A percentile compares a stretch with the other conserved stretches of the same genome.
phyloP scores from a whole-genome alignment of 2,329 filamentous ascomycete genomes.

The Fusarium globosum region DNA sequence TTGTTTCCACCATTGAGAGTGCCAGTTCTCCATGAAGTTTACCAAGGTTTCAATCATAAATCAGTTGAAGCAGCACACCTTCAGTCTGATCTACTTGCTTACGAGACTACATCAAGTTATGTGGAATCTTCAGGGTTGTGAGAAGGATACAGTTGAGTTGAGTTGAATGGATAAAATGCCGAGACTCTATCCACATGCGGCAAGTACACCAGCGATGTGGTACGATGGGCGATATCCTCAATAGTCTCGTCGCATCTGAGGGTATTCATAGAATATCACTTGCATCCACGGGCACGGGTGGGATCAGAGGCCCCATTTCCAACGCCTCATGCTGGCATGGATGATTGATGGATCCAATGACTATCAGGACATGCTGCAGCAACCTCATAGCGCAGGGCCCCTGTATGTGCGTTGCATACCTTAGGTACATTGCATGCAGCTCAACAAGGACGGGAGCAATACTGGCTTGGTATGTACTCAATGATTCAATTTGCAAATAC shows the following conservation, averaged over 20 bases:
- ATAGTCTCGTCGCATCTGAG: background rate
- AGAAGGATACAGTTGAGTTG: background rate
- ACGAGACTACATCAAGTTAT: background rate
- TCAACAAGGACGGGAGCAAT: background rate
- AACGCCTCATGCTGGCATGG: conserved; percentile 1
- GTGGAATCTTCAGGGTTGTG: background rate
- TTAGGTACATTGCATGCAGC: background rate
- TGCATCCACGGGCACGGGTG: background rate
- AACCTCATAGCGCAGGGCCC: background rate
- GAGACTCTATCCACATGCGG: background rate
- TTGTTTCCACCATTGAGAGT: background rate
- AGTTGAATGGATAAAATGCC: background rate
- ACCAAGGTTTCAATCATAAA: background rate
- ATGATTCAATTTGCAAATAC: background rate
- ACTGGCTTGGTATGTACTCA: background rate
- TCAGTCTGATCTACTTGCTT: background rate
- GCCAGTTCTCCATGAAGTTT: background rate
- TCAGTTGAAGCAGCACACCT: background rate
- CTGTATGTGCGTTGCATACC: background rate
- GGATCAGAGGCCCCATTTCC: conserved; percentile 11
- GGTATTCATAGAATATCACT: background rate
- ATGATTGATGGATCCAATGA: conserved; percentile 11
- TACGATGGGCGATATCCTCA: background rate
- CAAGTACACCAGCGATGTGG: background rate
- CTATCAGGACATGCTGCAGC: conserved; percentile 14